Evolutionary conservation across 345 rosid species (phyloP), one percentile per base, ranked within the genome.

Genomic region (Bruguiera sexangula): DNA sequence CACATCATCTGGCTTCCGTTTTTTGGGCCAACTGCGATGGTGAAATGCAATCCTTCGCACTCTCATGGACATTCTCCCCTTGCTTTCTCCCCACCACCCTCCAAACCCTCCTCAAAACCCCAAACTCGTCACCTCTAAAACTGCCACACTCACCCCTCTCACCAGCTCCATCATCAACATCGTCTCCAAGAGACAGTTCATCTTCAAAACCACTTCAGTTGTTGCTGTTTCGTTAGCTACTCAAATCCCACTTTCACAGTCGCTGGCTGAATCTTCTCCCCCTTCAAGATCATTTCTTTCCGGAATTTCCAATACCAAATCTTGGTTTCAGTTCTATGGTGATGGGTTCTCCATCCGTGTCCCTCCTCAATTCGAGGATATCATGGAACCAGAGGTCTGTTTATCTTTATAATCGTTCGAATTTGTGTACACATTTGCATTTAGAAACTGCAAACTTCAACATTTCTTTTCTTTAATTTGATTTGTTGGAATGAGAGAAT

Each of bases 251-350:
- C 55, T 81, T 71, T 75, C 68, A 30, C 77, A 69, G 19, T 85
- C 90, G 26, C 70, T 80, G 70, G 90, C 92, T 16, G 91, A 87
- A 39, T 51, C 88, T 54, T 69, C 82, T n/a, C 62, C 87, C 6
- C 66, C 91, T 26, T 18, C 82, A 48, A 88, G 82, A 68, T 69
- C 84, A 9, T 65, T 73, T 57, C 86, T 82, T 78, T 80, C 81
- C 43, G 83, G 80, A 77, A 85, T 91, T 79, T 85, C 82, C 36
- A 91, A 79, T 69, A 91, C 96, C 39, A 91, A 80, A 72, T 85
- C 95, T 66, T 94, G 97, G 96, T 87, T 88, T 75, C 96, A 87
- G 80, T 89, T 81, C 71, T 95, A 74, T 78, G 99, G 96, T 26
- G 86, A 78, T 79, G 97, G 96, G 30, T 94, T 95, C 75, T 43